Percentiles rank a stretch among this genome's conserved stretches.
These are phyloP conservation scores for Tolypocladium amazonense DNA, from an alignment of 2,329 filamentous ascomycete species.

Conservation along the genomic window DNA sequence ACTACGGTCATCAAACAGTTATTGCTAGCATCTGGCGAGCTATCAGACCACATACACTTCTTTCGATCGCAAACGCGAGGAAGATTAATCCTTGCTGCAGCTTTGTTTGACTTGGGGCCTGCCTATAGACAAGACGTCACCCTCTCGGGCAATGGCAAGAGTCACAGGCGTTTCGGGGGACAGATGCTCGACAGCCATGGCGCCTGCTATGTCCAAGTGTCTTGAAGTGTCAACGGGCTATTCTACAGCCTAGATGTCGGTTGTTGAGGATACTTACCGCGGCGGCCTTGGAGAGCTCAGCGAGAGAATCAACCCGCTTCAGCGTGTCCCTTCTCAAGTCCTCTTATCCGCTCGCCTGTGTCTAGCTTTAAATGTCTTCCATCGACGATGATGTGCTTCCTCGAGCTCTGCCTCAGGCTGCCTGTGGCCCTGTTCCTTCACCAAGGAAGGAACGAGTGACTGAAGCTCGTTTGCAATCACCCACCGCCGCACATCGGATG, in stretches of 20 bases:
- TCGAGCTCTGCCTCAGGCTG: not conserved
- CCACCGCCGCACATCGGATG: not conserved
- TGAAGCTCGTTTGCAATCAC: too few species aligned
- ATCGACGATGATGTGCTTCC: not conserved
- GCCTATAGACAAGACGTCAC: not conserved
- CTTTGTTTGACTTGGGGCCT: not conserved
- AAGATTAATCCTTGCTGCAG: not conserved
- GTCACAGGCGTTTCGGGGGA: too few species aligned
- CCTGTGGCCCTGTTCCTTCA: not conserved
- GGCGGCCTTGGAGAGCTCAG: not conserved
- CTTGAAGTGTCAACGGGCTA: not conserved
- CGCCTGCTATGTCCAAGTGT: not conserved
- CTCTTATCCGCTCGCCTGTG: not conserved
- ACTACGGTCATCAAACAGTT: too few species aligned
- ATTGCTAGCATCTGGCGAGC: too few species aligned
- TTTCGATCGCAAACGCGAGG: not conserved
- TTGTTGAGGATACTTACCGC: not conserved
- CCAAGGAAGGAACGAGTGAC: not conserved
- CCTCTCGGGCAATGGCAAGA: too few species aligned
- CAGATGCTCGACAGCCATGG: not conserved
- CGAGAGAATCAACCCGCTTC: not conserved
- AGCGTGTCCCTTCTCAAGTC: not conserved
- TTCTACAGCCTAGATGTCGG: not conserved
- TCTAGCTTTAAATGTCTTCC: not conserved
- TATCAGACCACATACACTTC: not conserved